Evolutionary conservation across 73 alveolate genomes (phyloP).

Genomic region (Diophrys appendiculata): DNA sequence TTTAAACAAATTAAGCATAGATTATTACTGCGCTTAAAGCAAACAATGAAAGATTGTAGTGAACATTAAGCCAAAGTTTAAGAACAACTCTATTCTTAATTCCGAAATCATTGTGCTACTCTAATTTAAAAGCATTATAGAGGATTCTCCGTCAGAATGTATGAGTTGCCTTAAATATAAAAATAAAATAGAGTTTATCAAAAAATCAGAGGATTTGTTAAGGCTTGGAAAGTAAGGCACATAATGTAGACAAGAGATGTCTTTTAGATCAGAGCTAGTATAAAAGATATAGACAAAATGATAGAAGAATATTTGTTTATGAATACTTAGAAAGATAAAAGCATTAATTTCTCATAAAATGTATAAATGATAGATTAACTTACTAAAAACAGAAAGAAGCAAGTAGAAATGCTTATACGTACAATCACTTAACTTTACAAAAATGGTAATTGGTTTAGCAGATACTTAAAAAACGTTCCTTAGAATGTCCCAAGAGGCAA

Average conservation of each 20-base stretch:
- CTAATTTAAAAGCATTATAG: constrained; percentile 36
- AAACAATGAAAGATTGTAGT: neutral
- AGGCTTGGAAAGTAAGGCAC: constrained; percentile 8
- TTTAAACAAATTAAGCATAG: constrained; percentile 14
- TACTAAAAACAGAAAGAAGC: neutral
- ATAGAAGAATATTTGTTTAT: neutral
- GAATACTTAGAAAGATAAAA: neutral
- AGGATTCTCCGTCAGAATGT: constrained; percentile 17
- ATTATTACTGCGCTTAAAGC: neutral
- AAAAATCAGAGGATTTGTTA: constrained; percentile 1
- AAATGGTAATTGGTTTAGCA: neutral
- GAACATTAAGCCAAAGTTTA: neutral
- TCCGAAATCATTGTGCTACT: constrained; percentile 33
- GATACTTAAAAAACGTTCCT: neutral
- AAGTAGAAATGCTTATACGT: neutral
- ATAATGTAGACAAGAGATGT: neutral
- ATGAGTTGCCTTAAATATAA: neutral
- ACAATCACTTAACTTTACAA: neutral
- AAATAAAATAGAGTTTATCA: neutral
- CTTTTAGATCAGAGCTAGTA: neutral
- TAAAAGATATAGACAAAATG: constrained; percentile 2
- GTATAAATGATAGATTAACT: neutral
- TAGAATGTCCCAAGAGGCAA: neutral
- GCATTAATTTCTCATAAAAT: neutral
- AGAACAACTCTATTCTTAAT: constrained; percentile 26